Evolutionary conservation across 2,329 filamentous ascomycete species (phyloP).

Genomic region (Meredithiella fracta): DNA sequence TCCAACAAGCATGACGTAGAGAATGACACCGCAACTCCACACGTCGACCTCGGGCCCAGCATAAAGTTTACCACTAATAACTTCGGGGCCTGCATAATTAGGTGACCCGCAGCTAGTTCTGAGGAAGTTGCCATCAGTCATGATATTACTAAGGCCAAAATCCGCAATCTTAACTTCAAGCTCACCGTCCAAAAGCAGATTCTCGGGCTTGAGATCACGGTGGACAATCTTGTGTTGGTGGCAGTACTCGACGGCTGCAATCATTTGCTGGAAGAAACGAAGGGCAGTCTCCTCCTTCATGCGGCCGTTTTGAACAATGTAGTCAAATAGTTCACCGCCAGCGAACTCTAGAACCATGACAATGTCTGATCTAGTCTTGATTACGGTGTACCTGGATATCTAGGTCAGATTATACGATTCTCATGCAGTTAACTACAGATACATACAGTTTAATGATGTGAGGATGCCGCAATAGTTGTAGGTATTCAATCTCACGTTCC

Average conservation of each 20-base stretch:
- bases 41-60: constrained; percentile 96
- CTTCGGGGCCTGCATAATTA: constrained; percentile 94
- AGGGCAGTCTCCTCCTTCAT: constrained; percentile 86
- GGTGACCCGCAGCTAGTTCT: constrained; percentile 97
- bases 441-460: constrained; percentile 96
- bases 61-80: constrained; percentile 94
- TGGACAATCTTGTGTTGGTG: constrained; percentile 98
- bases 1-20: constrained; percentile 67
- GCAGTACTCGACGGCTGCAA: constrained; percentile 97
- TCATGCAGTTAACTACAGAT: background rate
- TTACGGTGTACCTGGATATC: constrained; percentile 65
- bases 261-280: constrained; percentile 97
- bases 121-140: constrained; percentile 98
- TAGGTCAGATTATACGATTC: background rate
- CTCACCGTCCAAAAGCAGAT: constrained; percentile 81
- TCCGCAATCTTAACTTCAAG: constrained; percentile 99
- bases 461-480: constrained; percentile 85
- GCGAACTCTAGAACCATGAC: constrained; percentile 99
- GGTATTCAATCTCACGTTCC: constrained; percentile 94
- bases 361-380: constrained; percentile 85
- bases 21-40: constrained; percentile 89
- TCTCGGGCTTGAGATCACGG: constrained; percentile 93
- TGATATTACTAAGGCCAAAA: constrained; percentile 97
- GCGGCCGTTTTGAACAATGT: constrained; percentile 85
- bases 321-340: constrained; percentile 91